A percentile compares a stretch with the other conserved stretches of the same genome.
phyloP scores from a whole-genome alignment of 2,329 filamentous ascomycete genomes.

The Knoxdaviesia capensis region DNA sequence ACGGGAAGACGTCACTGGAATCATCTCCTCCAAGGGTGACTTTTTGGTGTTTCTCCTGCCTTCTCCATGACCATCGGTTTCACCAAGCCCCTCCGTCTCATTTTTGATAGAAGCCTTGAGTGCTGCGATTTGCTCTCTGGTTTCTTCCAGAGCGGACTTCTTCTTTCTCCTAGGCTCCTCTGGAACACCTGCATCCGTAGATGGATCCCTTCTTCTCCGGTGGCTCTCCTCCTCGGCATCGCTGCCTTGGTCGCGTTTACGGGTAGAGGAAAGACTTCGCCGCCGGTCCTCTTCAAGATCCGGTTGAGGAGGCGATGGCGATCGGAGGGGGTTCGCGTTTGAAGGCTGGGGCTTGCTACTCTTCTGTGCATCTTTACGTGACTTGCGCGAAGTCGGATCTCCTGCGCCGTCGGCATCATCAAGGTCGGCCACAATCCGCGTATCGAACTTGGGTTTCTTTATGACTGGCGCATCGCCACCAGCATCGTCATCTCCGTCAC shows the following conservation, averaged over 20 bases:
- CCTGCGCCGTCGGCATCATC: constrained; percentile 12
- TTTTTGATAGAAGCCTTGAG: constrained; percentile 66
- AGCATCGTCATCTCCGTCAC: constrained; percentile 25
- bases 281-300: too few species aligned
- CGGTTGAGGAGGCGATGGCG: too few species aligned
- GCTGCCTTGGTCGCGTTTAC: too few species aligned
- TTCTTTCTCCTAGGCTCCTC: constrained; percentile 7
- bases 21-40: constrained; percentile 51
- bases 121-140: constrained; percentile 63
- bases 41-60: constrained; percentile 38
- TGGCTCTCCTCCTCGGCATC: too few species aligned
- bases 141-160: constrained; percentile 40
- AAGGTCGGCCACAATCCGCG: constrained; percentile 45
- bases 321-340: too few species aligned
- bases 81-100: constrained; percentile 12
- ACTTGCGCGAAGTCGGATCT: constrained; percentile 4
- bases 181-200: too few species aligned
- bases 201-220: too few species aligned
- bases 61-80: constrained; percentile 18
- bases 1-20: constrained; percentile 48
- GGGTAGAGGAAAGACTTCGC: too few species aligned
- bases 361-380: too few species aligned
- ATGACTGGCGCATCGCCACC: constrained; percentile 25
- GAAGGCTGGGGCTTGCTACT: too few species aligned
- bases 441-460: constrained; percentile 66